phyloP scores from a whole-genome alignment of 2,329 filamentous ascomycete genomes.

The Colletotrichum costaricense region DNA sequence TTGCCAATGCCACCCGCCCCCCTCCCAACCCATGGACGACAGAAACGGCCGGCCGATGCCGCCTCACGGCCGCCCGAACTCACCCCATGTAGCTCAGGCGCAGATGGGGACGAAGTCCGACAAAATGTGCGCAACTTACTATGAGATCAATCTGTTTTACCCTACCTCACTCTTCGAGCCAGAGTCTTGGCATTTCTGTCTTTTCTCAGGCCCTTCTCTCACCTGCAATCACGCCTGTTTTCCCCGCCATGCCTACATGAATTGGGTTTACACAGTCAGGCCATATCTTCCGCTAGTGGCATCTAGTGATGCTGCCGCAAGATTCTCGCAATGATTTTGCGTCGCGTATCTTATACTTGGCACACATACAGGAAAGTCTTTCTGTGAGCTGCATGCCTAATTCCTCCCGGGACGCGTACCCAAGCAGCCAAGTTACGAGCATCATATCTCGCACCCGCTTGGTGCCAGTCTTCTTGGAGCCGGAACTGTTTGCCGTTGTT shows the following conservation, averaged over 20 bases:
- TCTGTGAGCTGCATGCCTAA: background rate
- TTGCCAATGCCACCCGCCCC: slow-evolving; percentile 24
- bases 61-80: slow-evolving; percentile 8
- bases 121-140: background rate
- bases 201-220: background rate
- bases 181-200: background rate
- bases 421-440: background rate
- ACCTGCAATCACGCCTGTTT: no score
- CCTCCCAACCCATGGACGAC: slow-evolving; percentile 9
- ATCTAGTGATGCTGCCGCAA: background rate
- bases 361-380: no score
- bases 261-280: background rate
- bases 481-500: background rate
- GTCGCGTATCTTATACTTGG: background rate
- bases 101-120: background rate
- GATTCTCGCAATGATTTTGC: background rate
- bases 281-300: background rate
- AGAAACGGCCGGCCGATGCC: slow-evolving; percentile 27
- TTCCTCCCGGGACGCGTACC: slow-evolving; percentile 12
- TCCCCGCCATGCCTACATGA: no score
- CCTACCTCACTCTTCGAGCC: background rate
- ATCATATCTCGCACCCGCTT: slow-evolving; percentile 3
- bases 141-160: background rate
- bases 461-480: background rate
- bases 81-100: background rate